Evolutionary conservation across 2,329 filamentous ascomycete species (phyloP), one percentile per base, ranked within the genome.

Genomic region (Stemphylium vesicarium): DNA sequence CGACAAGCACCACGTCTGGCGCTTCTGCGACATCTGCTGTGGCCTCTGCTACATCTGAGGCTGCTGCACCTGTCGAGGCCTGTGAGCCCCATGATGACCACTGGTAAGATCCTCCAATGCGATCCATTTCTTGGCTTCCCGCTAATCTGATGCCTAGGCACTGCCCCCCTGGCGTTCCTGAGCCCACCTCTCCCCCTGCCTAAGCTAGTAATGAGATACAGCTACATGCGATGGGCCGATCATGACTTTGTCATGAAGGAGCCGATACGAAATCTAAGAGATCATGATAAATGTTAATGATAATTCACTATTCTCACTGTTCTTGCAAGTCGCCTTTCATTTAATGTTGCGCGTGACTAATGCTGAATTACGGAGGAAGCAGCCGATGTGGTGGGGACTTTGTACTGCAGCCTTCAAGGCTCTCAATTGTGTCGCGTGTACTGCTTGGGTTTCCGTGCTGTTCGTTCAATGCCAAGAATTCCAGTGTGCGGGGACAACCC

Each of bases 21-120:
- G 32, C 38, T 16, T 31, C 43, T n/a, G 39, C 39, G 3, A 36
- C 53, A 11, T 40, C 49, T 18, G 42, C 45, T 18, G 51, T 53
- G n/a, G 45, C 39, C 20, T 13, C 53, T 3, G 37, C 42, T 5
- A 43, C 55, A 7, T 45, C 40, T 4, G 42, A 47, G 22, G 44
- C 49, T 20, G 43, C 55, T 20, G 46, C 31, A 3, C 55, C 55
- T 15, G 40, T 47, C n/a, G 46, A 58, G 46, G 52, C 57, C 10
- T 68, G 64, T 33, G 62, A 62, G 18, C 65, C 64, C 24, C 65
- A 67, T 31, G 60, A 58, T 1, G 64, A 68, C 59, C 64, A 68
- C 56, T 66, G 64, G 59, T 56, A 53, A 49, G 56, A 24, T 37
- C n/a, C 5, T 38, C 15, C 2, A 4, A 8, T 4, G 10, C 13